Evolutionary conservation across 1,139 yeast species (phyloP), one percentile per base, ranked within the genome.

Genomic region (Candida freyschussii): DNA sequence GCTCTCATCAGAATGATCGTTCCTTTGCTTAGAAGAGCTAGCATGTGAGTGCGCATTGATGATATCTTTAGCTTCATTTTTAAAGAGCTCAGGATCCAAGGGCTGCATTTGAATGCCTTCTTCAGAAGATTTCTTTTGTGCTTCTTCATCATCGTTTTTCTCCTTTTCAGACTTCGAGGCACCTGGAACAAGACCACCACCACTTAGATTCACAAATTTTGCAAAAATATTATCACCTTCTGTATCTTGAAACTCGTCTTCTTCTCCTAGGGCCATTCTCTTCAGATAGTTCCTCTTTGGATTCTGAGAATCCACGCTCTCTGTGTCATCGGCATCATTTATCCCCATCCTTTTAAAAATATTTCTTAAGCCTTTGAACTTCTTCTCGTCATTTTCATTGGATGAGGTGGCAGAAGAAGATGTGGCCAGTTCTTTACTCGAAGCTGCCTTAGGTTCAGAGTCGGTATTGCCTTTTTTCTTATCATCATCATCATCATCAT

Each of bases 121-220:
- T 8, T 37, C 34, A n/a, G 38, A 31, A 6, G 22, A 21, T 2
- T 32, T 33, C 11, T 25, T 30, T 21, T 44, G 49, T 2, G 44
- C 40, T 24, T 47, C 52, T 34, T 40, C 47, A 17, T 46, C 50
- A 13, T 35, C 39, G 4, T 26, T 12, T 15, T 36, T 37, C 11
- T 26, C 17, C 3, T 17, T 21, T 19, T 32, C 40, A 1, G 13
- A 31, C 26, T 32, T 43, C 3, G 39, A 9, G 4, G 47, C 52
- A 26, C 58, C 60, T 7, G 62, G 62, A 1, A 47, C 50, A 28
- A 59, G 29, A 8, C 63, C 62, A 27, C 56, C 57, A 14, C 48
- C 50, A 29, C 48, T 47, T 15, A 55, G 20, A 20, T 46, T 47
- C 25, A 56, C 38, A 14, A 57, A 44, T 28, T 43, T 53, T 7